Evolutionary conservation across 306 rosid species (phyloP).

Genomic region (Mucuna pruriens): DNA sequence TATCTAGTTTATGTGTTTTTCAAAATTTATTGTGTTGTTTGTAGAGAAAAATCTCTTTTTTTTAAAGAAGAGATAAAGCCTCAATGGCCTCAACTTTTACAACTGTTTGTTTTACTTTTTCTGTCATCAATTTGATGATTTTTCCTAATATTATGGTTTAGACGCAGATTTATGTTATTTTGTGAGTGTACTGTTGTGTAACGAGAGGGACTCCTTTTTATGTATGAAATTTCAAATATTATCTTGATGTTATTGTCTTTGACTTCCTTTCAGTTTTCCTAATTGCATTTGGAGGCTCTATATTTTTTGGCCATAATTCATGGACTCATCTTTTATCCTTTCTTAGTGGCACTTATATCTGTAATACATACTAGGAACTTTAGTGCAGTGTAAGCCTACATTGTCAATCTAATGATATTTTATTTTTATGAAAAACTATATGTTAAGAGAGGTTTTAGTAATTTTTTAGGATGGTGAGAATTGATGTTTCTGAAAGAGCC

Average conservation of each 20-base stretch:
- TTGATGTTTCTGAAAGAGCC: neutral
- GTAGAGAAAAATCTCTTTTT: neutral
- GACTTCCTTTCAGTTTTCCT: conserved; percentile 4
- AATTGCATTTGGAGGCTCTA: neutral
- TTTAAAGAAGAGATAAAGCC: neutral
- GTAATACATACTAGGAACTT: neutral
- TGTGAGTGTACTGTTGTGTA: neutral
- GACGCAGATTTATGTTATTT: neutral
- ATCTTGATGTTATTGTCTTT: neutral
- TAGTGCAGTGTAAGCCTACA: neutral
- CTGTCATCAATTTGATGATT: neutral
- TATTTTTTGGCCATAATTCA: neutral
- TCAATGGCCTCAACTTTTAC: neutral
- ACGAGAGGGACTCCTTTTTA: neutral
- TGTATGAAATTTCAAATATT: neutral
- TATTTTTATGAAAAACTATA: neutral
- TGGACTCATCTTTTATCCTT: neutral
- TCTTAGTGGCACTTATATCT: neutral
- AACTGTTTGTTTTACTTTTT: neutral
- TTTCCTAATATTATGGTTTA: neutral
- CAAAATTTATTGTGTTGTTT: neutral
- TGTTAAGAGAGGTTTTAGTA: neutral
- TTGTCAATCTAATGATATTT: neutral
- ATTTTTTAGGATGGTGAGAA: neutral
- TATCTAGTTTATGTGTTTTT: neutral